Evolutionary conservation across 2,329 filamentous ascomycete species (phyloP).

Genomic region (Penicillium hordei): DNA sequence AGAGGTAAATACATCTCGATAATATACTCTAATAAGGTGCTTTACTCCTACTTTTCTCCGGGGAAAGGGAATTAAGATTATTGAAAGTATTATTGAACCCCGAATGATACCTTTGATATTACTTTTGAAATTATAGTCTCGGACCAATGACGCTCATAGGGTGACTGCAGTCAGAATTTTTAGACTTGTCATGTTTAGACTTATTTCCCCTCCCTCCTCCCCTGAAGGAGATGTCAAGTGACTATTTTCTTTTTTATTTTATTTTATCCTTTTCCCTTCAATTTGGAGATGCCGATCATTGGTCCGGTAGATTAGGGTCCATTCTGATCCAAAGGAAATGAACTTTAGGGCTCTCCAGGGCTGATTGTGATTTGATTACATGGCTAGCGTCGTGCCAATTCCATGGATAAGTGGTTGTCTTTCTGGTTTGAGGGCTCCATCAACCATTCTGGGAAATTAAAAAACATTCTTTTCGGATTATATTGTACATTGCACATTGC

Average conservation of each 20-base stretch:
- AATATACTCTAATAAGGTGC: background rate
- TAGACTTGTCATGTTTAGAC: conserved; percentile 18
- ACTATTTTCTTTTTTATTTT: background rate
- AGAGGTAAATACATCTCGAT: background rate
- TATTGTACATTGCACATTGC: background rate
- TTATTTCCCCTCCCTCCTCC: too few species aligned
- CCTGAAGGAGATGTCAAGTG: conserved; percentile 14
- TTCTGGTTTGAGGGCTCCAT: background rate
- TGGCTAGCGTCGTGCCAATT: conserved; percentile 23
- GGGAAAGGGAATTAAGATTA: background rate
- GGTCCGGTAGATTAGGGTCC: background rate
- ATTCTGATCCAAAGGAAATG: conserved; percentile 10
- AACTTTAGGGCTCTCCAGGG: background rate
- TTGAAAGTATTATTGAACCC: background rate
- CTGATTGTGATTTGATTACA: conserved; percentile 28
- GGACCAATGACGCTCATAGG: background rate
- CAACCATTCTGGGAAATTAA: conserved; percentile 7
- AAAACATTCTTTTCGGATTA: background rate
- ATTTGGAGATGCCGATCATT: conserved; percentile 7
- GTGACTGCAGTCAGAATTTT: conserved; percentile 8
- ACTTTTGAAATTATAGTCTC: background rate
- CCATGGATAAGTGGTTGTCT: conserved; percentile 19
- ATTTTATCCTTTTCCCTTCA: background rate
- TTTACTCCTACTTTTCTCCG: background rate
- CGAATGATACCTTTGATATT: background rate